Conservation (phyloP, 2,329 filamentous ascomycete species). For the Diaporthe amygdali region DNA sequence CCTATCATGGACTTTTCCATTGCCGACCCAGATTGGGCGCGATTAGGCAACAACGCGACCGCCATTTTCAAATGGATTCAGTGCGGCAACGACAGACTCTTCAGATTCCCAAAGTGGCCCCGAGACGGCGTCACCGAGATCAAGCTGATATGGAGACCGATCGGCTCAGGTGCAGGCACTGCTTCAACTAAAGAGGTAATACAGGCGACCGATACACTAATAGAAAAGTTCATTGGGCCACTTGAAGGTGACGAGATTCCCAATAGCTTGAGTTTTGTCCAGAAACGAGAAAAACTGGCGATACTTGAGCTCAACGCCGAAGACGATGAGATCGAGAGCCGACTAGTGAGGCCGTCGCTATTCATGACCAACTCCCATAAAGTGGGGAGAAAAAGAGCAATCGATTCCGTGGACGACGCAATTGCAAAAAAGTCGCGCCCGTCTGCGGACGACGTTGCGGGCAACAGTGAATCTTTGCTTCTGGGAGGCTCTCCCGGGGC, state of each 20-base stretch:
- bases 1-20: conserved; percentile 35
- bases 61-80: conserved; percentile 32
- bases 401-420: background rate
- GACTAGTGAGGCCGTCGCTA: background rate
- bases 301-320: conserved; percentile 26
- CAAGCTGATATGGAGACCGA: conserved; percentile 34
- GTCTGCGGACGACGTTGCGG: background rate
- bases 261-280: conserved; percentile 31
- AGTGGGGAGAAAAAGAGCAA: background rate
- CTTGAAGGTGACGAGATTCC: conserved; percentile 18
- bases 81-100: conserved; percentile 25
- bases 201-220: conserved; percentile 19
- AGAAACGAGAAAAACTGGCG: conserved; percentile 26
- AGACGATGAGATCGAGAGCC: conserved; percentile 29
- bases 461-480: background rate
- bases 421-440: background rate
- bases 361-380: background rate
- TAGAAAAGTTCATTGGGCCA: conserved; percentile 26
- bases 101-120: conserved; percentile 31
- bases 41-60: conserved; percentile 21
- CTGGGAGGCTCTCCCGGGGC: conserved; percentile 6
- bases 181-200: conserved; percentile 26
- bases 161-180: background rate
- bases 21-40: conserved; percentile 32
- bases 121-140: conserved; percentile 28